Base-by-base conservation (phyloP, 768 basidiomycete genomes). In the Naganishia vishniacii region DNA sequence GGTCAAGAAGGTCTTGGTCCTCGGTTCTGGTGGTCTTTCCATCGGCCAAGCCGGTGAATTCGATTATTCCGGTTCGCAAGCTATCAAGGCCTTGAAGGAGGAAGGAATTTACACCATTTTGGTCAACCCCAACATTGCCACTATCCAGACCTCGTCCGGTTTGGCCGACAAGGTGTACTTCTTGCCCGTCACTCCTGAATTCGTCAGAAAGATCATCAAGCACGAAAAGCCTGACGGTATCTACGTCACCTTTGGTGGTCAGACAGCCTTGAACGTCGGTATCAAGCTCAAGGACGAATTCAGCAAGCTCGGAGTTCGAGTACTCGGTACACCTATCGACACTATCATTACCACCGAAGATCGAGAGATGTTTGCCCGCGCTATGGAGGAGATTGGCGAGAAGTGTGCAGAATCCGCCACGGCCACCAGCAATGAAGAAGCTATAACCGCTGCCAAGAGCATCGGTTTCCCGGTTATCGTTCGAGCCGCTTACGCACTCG, bases 151-250 rank as follows among this genome's bases (percentile, higher is more conserved):
- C 0, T 93, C 91, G 49, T 92, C 92, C 71, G 93, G 95, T 66
- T 84, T 99, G 56, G 95, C 95, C 25, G 95, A 99, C 82, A 98
- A 98, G 78, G 94, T 99, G 51, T 99, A 98, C 81, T 99, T 98
- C 84, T 83, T 99, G 11, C 95, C 95, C 48, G 95, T 98, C 62
- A 98, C 90, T 13, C 90, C 92, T 66, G 95, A 99, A 67, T 98
- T 95, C 71, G 92, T 98, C 63, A 87, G 88, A 76, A 95, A 93
- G 80, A 88, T 99, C 80, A 95, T 99, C 83, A 88, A 91, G 79
- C 95, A 89, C 80, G 95, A 99, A 82, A 89, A 91, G 75, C 95
- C 95, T 1, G 94, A 98, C 72, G 95, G 95, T 53, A 99, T 98
- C 75, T 98, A 98, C 75, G 90, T 93, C 65, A 97, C 95, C 0